Evolutionary conservation across 2,329 filamentous ascomycete species (phyloP), one percentile per base, ranked within the genome.

Genomic region (Mariannaea elegans): DNA sequence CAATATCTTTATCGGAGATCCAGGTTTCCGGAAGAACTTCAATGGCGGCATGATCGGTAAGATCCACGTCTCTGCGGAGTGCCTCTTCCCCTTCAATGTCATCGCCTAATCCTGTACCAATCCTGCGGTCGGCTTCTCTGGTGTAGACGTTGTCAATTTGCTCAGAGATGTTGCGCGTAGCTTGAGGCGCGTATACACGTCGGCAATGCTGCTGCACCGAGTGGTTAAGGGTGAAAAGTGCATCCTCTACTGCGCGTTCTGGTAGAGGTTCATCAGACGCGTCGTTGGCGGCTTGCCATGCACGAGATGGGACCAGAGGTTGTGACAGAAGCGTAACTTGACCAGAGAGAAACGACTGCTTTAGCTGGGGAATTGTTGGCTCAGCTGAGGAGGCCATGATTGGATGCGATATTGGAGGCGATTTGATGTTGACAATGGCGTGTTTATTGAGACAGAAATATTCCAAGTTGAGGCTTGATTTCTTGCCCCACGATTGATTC

Each of bases 151-250:
- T 76, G 74, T 91, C 88, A 39, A 93, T 87, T 77, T 93, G 90
- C 77, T 91, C 89, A 2, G 90, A 89, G 16, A 92, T 84, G 68
- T 91, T 88, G 32, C 89, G 84, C 50, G 84, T 86, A n/a, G 89
- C 88, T 66, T 90, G 87, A 0, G 88, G 84, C 14, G 87, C 83
- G 72, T 91, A 91, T 5, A 87, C 87, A 55, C 87, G 83, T 32
- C 84, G 85, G 27, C 83, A 83, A 72, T 93, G 90, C 65, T 89
- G 87, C 64, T 84, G 83, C 13, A 92, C 76, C 14, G 81, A 76
- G 60, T 87, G 83, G 71, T 91, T 90, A 12, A 91, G 78, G 38
- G 81, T 81, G 64, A 79, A 77, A 4, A 89, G 72, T 12, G 81
- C 85, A 61, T 88, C 85, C 65, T 88, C 83, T 55, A 89, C 76